Evolutionary conservation across 768 basidiomycete genomes (phyloP).

Genomic region (Russula sp.): DNA sequence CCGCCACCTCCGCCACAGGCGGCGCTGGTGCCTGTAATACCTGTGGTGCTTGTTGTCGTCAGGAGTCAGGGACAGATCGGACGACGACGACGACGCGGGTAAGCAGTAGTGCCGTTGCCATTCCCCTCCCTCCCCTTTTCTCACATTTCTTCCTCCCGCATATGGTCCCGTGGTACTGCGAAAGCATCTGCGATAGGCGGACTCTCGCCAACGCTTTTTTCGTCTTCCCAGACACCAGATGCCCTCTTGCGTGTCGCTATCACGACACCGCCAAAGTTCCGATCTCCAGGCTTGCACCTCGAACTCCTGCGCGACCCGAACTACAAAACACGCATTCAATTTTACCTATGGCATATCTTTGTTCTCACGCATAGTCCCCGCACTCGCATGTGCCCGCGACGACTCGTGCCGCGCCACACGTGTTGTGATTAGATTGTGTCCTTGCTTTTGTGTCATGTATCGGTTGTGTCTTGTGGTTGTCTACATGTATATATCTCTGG

Average conservation of each 20-base stretch:
- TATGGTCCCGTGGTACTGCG: conserved; percentile 55
- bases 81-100: conserved; percentile 48
- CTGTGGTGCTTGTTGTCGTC: conserved; percentile 28
- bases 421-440: too few species aligned
- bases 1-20: neutral
- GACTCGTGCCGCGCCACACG: too few species aligned
- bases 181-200: conserved; percentile 41
- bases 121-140: neutral
- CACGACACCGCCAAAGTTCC: conserved; percentile 57
- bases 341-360: too few species aligned
- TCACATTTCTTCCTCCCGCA: conserved; percentile 37
- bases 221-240: conserved; percentile 40
- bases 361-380: too few species aligned
- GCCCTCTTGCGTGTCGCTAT: conserved; percentile 33
- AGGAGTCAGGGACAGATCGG: conserved; percentile 51
- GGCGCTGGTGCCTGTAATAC: neutral
- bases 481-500: too few species aligned
- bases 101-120: conserved; percentile 34
- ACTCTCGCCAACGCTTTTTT: conserved; percentile 45
- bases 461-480: too few species aligned
- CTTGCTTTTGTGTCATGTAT: too few species aligned
- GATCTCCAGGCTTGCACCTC: conserved; percentile 60
- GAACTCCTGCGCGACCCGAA: conserved; percentile 65
- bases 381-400: too few species aligned
- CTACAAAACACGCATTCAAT: conserved; percentile 53